Evolutionary conservation across 1,284 basidiomycete genomes (phyloP), one percentile per base, ranked within the genome.

Genomic region (Meripilus lineatus): DNA sequence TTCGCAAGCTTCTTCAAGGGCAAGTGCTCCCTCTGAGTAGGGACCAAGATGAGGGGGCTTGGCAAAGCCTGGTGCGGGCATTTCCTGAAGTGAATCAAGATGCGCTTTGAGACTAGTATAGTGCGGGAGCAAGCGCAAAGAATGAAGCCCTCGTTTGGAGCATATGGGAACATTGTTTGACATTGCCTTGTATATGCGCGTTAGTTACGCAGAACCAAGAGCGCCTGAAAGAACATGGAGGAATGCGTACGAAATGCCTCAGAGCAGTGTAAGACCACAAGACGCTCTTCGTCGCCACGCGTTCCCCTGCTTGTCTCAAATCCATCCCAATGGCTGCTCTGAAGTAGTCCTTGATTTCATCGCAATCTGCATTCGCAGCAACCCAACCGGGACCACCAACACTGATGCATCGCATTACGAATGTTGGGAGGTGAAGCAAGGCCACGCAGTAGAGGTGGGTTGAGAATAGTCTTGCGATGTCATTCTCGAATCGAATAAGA

Each of bases 201-300:
- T 30, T 7, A 30, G 5, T 32, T 32, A 17, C 5, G 32, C 11
- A 21, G n/a, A 26, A 34, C 28, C n/a, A 10, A 11, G 15, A 26
- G 33, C 30, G n/a, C 18, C 36, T 17, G 17, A 38, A 43, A 47
- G 20, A 47, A 18, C 49, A 44, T 47, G 46, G 21, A 68, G n/a
- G n/a, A n/a, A n/a, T n/a, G n/a, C 76, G 57, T 62, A 84, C 81
- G 56, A 85, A 85, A 62, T 85, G 78, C 45, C 83, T 64, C 20
- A 85, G 64, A 25, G 81, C 81, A 2, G 81, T 85, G 61, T 85
- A 85, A 1, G 79, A 81, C 82, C 82, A 85, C 42, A 85, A 62
- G 8, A 84, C 78, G 54, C 80, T 83, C 68, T 84, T 85, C 8
- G 83, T 84, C 13, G 83, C 83, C 17, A 84, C 81, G 21, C 82